Percentiles rank a stretch among this genome's conserved stretches.
Evolutionary conservation across 2,329 filamentous ascomycete genomes (phyloP).

Genomic region (Epichloe festucae): DNA sequence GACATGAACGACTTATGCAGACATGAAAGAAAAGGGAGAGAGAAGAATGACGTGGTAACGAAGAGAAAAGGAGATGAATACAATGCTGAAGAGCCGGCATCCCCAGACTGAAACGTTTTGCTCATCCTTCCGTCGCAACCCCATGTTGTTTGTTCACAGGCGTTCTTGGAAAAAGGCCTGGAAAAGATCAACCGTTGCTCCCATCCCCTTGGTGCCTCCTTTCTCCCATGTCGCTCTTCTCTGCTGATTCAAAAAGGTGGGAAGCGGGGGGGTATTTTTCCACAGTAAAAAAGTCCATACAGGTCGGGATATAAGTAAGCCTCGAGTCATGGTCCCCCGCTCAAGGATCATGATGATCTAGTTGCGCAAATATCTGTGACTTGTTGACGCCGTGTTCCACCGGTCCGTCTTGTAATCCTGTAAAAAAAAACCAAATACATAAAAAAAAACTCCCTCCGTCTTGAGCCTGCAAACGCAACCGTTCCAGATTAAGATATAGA

Average conservation of each 20-base stretch:
- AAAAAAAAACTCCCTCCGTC: neutral
- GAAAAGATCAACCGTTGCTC: neutral
- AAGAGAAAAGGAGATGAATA: conserved; percentile 34
- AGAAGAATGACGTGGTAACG: conserved; percentile 14
- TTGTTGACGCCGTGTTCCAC: conserved; percentile 1
- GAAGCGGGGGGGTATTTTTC: neutral
- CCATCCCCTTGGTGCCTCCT: neutral
- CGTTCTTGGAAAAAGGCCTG: neutral
- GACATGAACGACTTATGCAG: neutral
- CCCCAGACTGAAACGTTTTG: conserved; percentile 14
- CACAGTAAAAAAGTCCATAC: neutral
- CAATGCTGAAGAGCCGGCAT: conserved; percentile 30
- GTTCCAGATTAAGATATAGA: conserved; percentile 4
- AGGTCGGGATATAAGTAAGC: neutral
- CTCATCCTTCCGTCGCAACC: conserved; percentile 8
- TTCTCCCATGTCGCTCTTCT: neutral
- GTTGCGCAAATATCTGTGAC: neutral
- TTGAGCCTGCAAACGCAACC: neutral
- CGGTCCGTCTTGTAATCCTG: neutral
- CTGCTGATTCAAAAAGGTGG: neutral
- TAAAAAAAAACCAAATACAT: neutral
- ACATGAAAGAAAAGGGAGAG: conserved; percentile 11
- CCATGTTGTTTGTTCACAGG: neutral
- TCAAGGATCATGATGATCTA: neutral
- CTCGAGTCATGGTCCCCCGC: neutral